phyloP scores from a whole-genome alignment of 2,329 filamentous ascomycete species.

The Alternaria arbusti region DNA sequence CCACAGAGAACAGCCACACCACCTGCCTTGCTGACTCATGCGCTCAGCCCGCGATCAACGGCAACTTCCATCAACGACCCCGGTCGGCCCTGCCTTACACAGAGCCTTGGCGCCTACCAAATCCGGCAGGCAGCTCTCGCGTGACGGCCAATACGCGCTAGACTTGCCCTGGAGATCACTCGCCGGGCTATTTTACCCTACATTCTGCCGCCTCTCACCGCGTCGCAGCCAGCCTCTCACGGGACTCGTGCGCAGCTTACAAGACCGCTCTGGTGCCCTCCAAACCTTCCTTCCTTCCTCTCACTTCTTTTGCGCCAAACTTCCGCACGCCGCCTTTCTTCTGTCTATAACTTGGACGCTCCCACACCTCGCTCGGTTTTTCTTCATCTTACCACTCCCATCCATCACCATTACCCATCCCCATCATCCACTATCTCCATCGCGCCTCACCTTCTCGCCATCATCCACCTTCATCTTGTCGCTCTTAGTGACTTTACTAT shows the following conservation, averaged over 20 bases:
- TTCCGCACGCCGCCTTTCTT: constrained; percentile 23
- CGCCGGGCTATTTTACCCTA: constrained; percentile 20
- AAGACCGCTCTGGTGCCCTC: constrained; percentile 44
- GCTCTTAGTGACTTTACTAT: constrained; percentile 24
- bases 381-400: constrained; percentile 14
- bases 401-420: constrained; percentile 18
- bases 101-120: constrained; percentile 20
- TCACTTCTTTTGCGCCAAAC: constrained; percentile 40
- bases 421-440: constrained; percentile 14
- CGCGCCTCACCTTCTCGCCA: constrained; percentile 23
- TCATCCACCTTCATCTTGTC: constrained; percentile 32
- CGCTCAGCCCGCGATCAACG: neutral
- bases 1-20: constrained; percentile 12
- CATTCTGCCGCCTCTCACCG: constrained; percentile 33
- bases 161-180: constrained; percentile 25
- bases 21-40: neutral
- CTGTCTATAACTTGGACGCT: constrained; percentile 13
- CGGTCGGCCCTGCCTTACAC: constrained; percentile 12
- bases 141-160: constrained; percentile 23
- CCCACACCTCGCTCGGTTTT: constrained; percentile 13
- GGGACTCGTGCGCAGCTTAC: constrained; percentile 44
- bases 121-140: constrained; percentile 13
- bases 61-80: constrained; percentile 2
- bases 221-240: constrained; percentile 42
- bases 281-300: constrained; percentile 44